phyloP scores from a whole-genome alignment of 257 asterid genomes.

The Jacaranda mimosifolia region DNA sequence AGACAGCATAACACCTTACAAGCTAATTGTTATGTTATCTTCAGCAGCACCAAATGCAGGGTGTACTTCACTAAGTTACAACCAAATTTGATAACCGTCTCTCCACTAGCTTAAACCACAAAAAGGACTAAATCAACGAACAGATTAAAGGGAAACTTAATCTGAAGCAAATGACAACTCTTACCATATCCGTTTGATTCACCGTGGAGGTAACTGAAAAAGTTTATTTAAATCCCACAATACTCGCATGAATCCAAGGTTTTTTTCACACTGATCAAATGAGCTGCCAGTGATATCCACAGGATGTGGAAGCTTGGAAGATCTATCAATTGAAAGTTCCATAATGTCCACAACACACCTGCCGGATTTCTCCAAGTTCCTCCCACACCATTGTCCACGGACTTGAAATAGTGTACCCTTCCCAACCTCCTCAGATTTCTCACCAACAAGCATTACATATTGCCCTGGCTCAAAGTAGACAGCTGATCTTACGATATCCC shows the following conservation, averaged over 20 bases:
- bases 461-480: conserved; percentile 66
- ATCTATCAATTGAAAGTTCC: conserved; percentile 61
- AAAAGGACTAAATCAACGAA: not conserved
- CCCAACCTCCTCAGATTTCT: conserved; percentile 68
- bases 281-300: conserved; percentile 65
- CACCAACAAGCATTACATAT: conserved; percentile 61
- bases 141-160: not conserved
- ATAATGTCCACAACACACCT: conserved; percentile 72
- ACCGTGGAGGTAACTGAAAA: conserved; percentile 51
- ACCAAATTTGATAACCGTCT: not conserved
- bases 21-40: not conserved
- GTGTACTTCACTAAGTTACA: not conserved
- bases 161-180: conserved; percentile 6
- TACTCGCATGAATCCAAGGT: conserved; percentile 66
- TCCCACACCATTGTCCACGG: conserved; percentile 70
- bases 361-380: conserved; percentile 65
- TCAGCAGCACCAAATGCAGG: not conserved
- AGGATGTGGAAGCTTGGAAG: conserved; percentile 66
- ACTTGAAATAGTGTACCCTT: conserved; percentile 75
- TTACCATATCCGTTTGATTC: conserved; percentile 38
- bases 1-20: not conserved
- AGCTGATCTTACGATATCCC: conserved; percentile 39
- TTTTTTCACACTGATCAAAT: conserved; percentile 67
- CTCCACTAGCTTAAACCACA: not conserved
- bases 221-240: conserved; percentile 77